These are phyloP conservation scores for Rosa chinensis DNA, from an alignment of 306 rosid species.

Conservation along the genomic window DNA sequence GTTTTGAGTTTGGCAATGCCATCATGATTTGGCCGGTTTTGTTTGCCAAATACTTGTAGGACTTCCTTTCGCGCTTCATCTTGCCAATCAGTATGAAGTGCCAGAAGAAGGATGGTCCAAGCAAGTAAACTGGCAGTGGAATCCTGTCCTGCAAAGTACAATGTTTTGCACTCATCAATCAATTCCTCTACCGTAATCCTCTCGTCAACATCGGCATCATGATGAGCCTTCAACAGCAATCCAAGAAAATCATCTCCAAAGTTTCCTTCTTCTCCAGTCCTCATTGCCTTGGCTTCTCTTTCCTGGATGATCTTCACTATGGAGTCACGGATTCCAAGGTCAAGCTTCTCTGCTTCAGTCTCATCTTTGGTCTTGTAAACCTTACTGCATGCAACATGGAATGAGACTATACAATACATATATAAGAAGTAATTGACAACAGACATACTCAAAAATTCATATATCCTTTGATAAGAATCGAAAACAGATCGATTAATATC, in stretches of 20 bases:
- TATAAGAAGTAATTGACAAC: not conserved
- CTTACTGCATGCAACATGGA: not conserved
- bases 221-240: not conserved
- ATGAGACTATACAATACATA: not conserved
- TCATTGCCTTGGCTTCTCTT: not conserved
- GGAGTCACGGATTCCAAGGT: not conserved
- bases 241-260: slow-evolving; percentile 2
- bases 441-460: not conserved
- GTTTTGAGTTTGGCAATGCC: not conserved
- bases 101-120: not conserved
- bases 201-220: not conserved
- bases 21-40: not conserved
- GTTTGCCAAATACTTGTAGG: not conserved
- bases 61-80: not conserved
- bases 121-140: not conserved
- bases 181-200: not conserved
- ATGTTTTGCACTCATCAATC: not conserved
- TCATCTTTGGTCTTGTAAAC: not conserved
- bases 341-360: not conserved
- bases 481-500: not conserved
- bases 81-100: slow-evolving; percentile 2
- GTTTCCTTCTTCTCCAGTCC: not conserved
- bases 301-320: not conserved
- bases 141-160: not conserved
- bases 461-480: not conserved